Evolutionary conservation across 257 asterid genomes (phyloP).

Genomic region (Scutellaria baicalensis): DNA sequence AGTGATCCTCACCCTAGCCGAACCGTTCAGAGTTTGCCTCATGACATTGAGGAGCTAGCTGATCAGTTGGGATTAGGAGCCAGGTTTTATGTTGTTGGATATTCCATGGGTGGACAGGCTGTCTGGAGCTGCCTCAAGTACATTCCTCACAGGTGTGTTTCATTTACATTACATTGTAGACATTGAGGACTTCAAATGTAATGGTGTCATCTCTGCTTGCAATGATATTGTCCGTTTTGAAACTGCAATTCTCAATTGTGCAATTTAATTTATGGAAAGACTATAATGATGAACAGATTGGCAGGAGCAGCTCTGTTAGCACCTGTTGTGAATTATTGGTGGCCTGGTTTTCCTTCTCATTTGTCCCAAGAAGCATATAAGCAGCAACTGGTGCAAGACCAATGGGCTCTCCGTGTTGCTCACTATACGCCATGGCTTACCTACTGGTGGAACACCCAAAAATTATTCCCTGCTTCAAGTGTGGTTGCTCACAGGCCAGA

Average conservation of each 20-base stretch:
- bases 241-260: neutral
- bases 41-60: slow-evolving; percentile 77
- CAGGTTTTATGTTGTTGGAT: slow-evolving; percentile 63
- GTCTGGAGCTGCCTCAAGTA: slow-evolving; percentile 84
- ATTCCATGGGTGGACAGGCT: slow-evolving; percentile 86
- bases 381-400: slow-evolving; percentile 48
- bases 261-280: neutral
- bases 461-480: slow-evolving; percentile 47
- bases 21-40: slow-evolving; percentile 55
- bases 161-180: neutral
- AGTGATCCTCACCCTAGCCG: slow-evolving; percentile 76
- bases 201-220: neutral
- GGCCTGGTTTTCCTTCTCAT: slow-evolving; percentile 76
- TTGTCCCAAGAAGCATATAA: slow-evolving; percentile 45
- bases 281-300: slow-evolving; percentile 43
- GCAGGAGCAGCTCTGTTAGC: slow-evolving; percentile 79
- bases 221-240: neutral
- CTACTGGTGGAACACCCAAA: slow-evolving; percentile 92
- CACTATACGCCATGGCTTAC: slow-evolving; percentile 79
- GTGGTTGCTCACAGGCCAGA: slow-evolving; percentile 28
- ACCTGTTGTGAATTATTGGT: slow-evolving; percentile 80
- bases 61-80: slow-evolving; percentile 77
- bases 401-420: slow-evolving; percentile 75
- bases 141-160: slow-evolving; percentile 78
- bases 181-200: neutral